Conservation (phyloP, 2,329 filamentous ascomycete genomes). For the Zymoseptoria passerinii region DNA sequence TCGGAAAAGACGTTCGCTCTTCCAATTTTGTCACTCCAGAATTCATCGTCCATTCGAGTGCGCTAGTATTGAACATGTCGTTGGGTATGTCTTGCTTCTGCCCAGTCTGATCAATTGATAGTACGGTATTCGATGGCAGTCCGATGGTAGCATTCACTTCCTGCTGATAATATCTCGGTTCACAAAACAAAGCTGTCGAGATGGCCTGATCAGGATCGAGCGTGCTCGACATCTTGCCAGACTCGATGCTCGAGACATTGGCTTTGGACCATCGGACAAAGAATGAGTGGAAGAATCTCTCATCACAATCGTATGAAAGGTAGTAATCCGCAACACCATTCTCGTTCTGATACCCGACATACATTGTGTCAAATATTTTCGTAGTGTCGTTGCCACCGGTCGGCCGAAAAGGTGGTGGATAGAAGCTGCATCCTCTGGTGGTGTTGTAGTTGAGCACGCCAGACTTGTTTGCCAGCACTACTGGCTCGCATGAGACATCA, state of each 20-base stretch:
- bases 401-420: conserved; percentile 23
- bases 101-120: conserved; percentile 11
- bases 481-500: conserved; percentile 29
- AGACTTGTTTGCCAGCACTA: conserved; percentile 4
- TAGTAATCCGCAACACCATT: conserved; percentile 29
- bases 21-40: conserved; percentile 12
- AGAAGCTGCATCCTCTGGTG: conserved; percentile 21
- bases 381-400: conserved; percentile 30
- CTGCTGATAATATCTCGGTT: conserved; percentile 40
- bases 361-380: conserved; percentile 26
- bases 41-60: conserved; percentile 32
- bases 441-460: conserved; percentile 13
- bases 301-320: conserved; percentile 27
- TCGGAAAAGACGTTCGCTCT: conserved; percentile 18
- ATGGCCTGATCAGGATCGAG: conserved; percentile 4
- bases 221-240: background rate
- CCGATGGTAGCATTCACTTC: conserved; percentile 36
- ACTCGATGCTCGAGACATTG: background rate
- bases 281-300: conserved; percentile 33
- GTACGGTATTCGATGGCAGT: conserved; percentile 16
- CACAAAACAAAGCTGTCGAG: conserved; percentile 36
- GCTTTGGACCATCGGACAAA: conserved; percentile 26
- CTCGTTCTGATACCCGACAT: conserved; percentile 38
- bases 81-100: conserved; percentile 20
- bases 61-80: conserved; percentile 25